Evolutionary conservation across 371 early-diverging fungal species (phyloP), one percentile per base, ranked within the genome.

Genomic region (Apophysomyces trapeziformis): DNA sequence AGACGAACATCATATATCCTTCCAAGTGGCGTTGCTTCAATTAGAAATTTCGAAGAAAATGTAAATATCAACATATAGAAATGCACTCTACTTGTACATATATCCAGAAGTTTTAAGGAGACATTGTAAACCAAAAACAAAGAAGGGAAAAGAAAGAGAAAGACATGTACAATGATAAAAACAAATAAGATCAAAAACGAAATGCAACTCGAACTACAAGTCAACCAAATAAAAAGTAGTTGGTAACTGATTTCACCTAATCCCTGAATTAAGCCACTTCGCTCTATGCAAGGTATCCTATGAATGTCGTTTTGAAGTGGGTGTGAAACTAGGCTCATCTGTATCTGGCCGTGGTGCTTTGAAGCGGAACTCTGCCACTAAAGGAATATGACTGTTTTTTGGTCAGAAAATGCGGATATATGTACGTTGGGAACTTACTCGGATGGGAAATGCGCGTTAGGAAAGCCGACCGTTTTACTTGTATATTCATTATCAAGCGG

Each of bases 401-500:
- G 14, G 14, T 5, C 12, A n/a, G 16, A 45, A 18, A n/a, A 45
- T 14, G 46, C 13, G 16, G 46, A 18, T 6, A 45, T n/a, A 16
- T 45, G 46, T 45, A 18, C n/a, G 13, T 45, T 16, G 46, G 46
- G 46, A 45, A 45, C 86, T 76, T 88, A 92, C 79, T 98, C 98
- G 26, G 96, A 95, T 1, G 98, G 97, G 66, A 94, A 93, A 69
- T 96, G 95, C 0, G 91, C 84, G 66, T 93, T 94, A 36, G 99
- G 99, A 73, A 99, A 95, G 1, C 99, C 99, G 58, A 99, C 96
- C 2, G 78, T 80, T 38, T 87, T 87, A 6, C 71, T 69, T 46
- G 90, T 71, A 76, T 95, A 96, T 63, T 92, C 92, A 57, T 86
- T 85, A 64, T 95, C 96, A 11, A 99, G 88, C 21, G 91, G 85